Conservation (phyloP, 805 yeast species). For the Wickerhamomyces pijperi region DNA sequence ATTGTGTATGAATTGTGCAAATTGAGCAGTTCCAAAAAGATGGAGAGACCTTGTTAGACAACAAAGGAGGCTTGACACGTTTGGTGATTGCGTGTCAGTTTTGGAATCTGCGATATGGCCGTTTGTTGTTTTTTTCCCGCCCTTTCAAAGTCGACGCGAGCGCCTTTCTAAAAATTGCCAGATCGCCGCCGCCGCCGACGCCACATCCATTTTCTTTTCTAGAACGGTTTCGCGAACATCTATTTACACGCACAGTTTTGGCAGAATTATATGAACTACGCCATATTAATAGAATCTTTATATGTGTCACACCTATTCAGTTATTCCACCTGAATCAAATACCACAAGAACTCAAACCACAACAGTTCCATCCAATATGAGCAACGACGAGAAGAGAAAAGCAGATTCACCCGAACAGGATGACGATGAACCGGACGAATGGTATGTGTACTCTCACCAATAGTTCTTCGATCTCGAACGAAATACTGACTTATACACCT, state of each 20-base stretch:
- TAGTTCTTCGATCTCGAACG: no score
- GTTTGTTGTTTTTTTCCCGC: slow-evolving; percentile 1
- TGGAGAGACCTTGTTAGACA: background rate
- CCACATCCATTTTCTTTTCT: no score
- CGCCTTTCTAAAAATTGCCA: background rate
- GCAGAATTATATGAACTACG: no score
- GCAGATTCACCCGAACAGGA: slow-evolving; percentile 16
- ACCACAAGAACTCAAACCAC: no score
- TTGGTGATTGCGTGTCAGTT: background rate
- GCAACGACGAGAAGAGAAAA: slow-evolving; percentile 4
- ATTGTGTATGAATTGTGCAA: background rate
- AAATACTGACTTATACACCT: slow-evolving; percentile 1
- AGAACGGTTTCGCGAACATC: no score
- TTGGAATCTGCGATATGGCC: background rate
- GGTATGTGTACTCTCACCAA: slow-evolving; percentile 30
- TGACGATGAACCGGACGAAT: slow-evolving; percentile 61
- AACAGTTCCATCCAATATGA: no score
- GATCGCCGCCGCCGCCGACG: no score
- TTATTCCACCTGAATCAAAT: no score
- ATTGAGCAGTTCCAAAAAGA: background rate
- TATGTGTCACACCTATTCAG: no score
- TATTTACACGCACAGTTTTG: no score
- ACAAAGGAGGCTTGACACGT: no score
- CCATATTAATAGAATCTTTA: no score
- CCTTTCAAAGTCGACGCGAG: background rate